phyloP scores from a whole-genome alignment of 768 basidiomycete genomes.

The Cystobasidium ongulense region DNA sequence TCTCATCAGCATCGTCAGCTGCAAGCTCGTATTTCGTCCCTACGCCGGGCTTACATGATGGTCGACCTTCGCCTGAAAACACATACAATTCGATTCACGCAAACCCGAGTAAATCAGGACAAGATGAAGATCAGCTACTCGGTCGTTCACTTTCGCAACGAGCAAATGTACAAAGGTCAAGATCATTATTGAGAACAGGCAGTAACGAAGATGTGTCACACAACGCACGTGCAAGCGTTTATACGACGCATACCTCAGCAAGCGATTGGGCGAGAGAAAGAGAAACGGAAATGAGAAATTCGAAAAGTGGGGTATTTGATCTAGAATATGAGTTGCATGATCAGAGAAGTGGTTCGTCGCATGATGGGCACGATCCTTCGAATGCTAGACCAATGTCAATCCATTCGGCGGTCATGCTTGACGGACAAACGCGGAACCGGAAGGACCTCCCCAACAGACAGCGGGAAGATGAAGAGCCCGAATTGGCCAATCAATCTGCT shows the following conservation, averaged over 20 bases:
- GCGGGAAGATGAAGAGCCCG: not conserved
- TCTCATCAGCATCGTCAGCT: not conserved
- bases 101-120: not conserved
- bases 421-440: too few species aligned
- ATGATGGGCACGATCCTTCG: not conserved
- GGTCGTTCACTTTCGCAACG: not conserved
- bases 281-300: constrained; percentile 8
- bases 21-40: not conserved
- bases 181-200: not conserved
- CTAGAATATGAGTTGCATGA: constrained; percentile 10
- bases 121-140: not conserved
- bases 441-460: too few species aligned
- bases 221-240: not conserved
- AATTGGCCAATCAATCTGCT: not conserved
- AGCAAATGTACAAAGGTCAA: not conserved
- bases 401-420: too few species aligned
- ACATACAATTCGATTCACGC: not conserved
- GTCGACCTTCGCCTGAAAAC: not conserved
- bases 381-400: too few species aligned
- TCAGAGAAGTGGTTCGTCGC: not conserved
- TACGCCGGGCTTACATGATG: not conserved
- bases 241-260: not conserved
- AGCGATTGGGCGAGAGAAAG: constrained; percentile 14
- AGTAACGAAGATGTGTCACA: not conserved
- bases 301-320: constrained; percentile 11